Evolutionary conservation across 345 rosid species (phyloP).

Genomic region (Rhizophora mangle): DNA sequence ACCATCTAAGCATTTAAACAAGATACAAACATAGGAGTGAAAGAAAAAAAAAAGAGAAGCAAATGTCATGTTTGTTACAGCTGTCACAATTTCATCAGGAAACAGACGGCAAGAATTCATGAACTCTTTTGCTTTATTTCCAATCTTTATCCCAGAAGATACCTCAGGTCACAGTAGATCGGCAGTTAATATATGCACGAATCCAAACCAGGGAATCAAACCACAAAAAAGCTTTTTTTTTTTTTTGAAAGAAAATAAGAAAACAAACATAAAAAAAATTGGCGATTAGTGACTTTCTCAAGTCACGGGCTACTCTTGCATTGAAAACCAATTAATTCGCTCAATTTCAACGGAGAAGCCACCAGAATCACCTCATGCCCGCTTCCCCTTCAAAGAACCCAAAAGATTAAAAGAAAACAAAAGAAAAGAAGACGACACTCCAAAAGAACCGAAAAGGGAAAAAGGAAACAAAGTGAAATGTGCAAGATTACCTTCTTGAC

Average conservation of each 20-base stretch:
- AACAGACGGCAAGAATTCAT: slow-evolving; percentile 74
- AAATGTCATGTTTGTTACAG: slow-evolving; percentile 38
- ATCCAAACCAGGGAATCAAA: slow-evolving; percentile 42
- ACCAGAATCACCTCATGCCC: no score
- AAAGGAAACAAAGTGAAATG: no score
- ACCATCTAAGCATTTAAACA: slow-evolving; percentile 53
- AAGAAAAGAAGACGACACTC: no score
- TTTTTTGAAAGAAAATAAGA: no score
- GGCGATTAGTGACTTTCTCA: background rate
- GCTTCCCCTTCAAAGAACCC: no score
- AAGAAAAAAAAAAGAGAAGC: background rate
- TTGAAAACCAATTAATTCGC: no score
- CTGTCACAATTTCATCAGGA: slow-evolving; percentile 78
- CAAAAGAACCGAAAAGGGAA: no score
- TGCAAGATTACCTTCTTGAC: background rate
- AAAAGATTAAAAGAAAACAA: no score
- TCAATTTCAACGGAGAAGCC: no score
- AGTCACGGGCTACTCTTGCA: no score
- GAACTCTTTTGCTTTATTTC: slow-evolving; percentile 69
- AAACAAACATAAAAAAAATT: background rate
- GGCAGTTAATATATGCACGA: slow-evolving; percentile 89
- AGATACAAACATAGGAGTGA: background rate
- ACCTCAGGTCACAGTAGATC: slow-evolving; percentile 83
- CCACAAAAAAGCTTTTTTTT: background rate
- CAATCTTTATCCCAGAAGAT: slow-evolving; percentile 67